Base-by-base conservation (phyloP, 2,329 filamentous ascomycete genomes). In the Aspergillus calidoustus region DNA sequence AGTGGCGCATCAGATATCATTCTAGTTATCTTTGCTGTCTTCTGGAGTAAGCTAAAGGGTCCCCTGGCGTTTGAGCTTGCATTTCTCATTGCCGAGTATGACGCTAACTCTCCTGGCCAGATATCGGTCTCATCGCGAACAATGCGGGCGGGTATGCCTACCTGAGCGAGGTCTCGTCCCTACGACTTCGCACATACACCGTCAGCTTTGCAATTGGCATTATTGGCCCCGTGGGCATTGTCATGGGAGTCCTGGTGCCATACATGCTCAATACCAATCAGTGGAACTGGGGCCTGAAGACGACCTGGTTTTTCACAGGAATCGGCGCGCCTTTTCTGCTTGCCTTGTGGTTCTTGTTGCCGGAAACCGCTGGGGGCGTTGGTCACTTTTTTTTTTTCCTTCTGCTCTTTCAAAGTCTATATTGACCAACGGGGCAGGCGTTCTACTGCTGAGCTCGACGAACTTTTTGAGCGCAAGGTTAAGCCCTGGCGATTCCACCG, bases 111-210 rank as follows among this genome's bases (percentile, higher is more conserved):
- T 34, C 8, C 4, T 34, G 31, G 13, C 15, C 38, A 70, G 67
- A 72, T 44, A 65, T 71, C 13, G 71, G 68, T 1, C 59, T 71
- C 47, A 68, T 66, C 3, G 64, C 68, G 28, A 73, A 69, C 54
- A 68, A 66, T 4, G 70, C 69, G 1, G 68, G 69, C 1, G 71
- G 71, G 3, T 75, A 69, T 66, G 71, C 71, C 2, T 72, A 72
- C 47, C 69, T 73, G 41, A 72, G 69, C 31, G 76, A 79, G 57
- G 76, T 78, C 9, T 77, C 77, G 0, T 74, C 77, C 0, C 73
- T 74, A 11, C 70, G 75, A 2, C 66, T 78, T 3, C 71, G 76
- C 0, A 69, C 71, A 3, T 63, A 58, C 46, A 61, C 61, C 2
- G 54, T 54, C 6, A 57, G 61, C 4, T 63, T 63, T 22, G 58